Percentiles rank a stretch among this genome's conserved stretches.
phyloP scores from a whole-genome alignment of 139 green algal genomes.

The Eudorina sp. region DNA sequence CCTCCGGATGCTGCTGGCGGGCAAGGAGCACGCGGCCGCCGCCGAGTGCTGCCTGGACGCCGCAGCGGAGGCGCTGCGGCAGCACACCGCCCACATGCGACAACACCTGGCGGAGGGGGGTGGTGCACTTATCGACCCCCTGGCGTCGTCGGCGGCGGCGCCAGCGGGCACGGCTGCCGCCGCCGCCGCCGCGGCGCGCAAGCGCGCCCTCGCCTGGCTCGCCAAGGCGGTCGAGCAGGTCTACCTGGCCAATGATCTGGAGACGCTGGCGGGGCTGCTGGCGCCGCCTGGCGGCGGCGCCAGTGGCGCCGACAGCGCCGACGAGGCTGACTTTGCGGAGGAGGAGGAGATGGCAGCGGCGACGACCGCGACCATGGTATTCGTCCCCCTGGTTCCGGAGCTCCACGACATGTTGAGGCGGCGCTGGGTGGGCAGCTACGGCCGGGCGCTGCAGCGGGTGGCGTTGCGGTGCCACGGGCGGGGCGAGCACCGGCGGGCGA shows the following conservation, averaged over 20 bases:
- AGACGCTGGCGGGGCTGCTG: constrained; percentile 1
- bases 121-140: not conserved
- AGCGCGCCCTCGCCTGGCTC: constrained; percentile 12
- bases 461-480: not conserved
- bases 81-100: not conserved
- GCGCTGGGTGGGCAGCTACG: constrained; percentile 29
- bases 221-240: constrained; percentile 32
- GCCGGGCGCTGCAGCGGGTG: constrained; percentile 20
- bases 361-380: not conserved
- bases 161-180: not conserved
- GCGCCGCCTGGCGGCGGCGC: not conserved
- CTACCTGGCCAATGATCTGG: not conserved
- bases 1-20: not conserved
- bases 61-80: not conserved
- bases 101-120: not conserved
- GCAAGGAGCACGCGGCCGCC: constrained; percentile 10
- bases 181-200: not conserved
- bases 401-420: constrained; percentile 31
- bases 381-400: not conserved
- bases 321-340: not conserved
- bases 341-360: not conserved
- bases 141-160: not conserved
- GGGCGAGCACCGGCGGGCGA: not conserved
- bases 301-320: not conserved
- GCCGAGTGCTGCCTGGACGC: constrained; percentile 26